Evolutionary conservation across 331 rosid genomes (phyloP), one percentile per base, ranked within the genome.

Genomic region (Stylosanthes scabra): DNA sequence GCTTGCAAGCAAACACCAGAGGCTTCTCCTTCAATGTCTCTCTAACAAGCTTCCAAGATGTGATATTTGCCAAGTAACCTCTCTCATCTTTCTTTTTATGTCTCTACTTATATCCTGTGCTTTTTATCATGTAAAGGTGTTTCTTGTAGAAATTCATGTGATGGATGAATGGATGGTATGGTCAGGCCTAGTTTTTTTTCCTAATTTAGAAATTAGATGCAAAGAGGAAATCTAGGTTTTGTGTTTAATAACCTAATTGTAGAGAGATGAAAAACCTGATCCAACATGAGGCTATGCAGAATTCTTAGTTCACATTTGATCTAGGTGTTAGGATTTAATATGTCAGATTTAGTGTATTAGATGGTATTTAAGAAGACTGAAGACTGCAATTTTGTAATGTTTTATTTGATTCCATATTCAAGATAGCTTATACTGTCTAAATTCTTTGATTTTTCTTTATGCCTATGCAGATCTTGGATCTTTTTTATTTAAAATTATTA

Each of bases 1-100:
- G 87, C 97, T 94, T 7, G 99, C 99, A 44, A 94, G 95, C 82
- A 94, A 94, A 80, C 95, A 94, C 69, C 97, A 89, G 77, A 85
- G 99, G 86, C 96, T 94, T 80, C 95, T 85, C 15, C 97, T 94
- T 70, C 84, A 94, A 45, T 82, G 81, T 74, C 83, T 86, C 41
- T 91, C 99, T 16, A 84, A 72, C 76, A 91, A 94, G 86, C 96
- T 94, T 63, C 97, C 99, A 7, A 89, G 72, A 76, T 91, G 99
- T 77, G 99, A 94, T 62, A 91, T 94, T 16, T 94, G 99, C 84
- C 97, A 94, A 70, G 99, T 91, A 83, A 12, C 31, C 39, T 3
- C 5, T 20, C 39, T 61, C 49, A 6, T 34, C 39, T 34, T 34
- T 34, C 39, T 37, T 46, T 44, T 44, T 63, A 5, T 62, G 5